phyloP scores from a whole-genome alignment of 352 stramenopile genomes.

The Albugo candida region DNA sequence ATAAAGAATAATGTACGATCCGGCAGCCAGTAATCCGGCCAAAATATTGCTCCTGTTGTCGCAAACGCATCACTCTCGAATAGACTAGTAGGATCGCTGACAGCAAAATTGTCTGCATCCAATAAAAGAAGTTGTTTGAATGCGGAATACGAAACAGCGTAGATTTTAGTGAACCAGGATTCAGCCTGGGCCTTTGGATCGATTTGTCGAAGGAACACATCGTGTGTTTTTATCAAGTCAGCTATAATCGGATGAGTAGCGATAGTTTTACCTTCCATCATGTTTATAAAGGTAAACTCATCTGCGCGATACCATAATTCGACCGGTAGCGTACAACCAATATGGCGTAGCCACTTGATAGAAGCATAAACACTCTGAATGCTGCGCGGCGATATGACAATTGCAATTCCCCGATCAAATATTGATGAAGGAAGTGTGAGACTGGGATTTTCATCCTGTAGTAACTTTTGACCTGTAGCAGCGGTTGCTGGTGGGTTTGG shows the following conservation, averaged over 20 bases:
- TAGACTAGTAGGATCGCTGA: slow-evolving; percentile 37
- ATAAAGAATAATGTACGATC: slow-evolving; percentile 65
- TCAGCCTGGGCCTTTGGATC: slow-evolving; percentile 18
- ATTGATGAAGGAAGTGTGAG: neutral
- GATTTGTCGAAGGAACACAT: slow-evolving; percentile 42
- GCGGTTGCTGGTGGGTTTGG: slow-evolving; percentile 12
- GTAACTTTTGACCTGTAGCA: neutral
- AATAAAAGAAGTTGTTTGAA: slow-evolving; percentile 63
- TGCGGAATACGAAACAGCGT: slow-evolving; percentile 48
- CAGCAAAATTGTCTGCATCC: slow-evolving; percentile 57
- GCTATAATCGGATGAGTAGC: slow-evolving; percentile 22
- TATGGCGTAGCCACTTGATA: slow-evolving; percentile 16
- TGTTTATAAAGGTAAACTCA: slow-evolving; percentile 21
- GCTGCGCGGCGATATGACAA: slow-evolving; percentile 10
- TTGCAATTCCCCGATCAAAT: slow-evolving; percentile 13
- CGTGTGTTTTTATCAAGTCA: slow-evolving; percentile 13
- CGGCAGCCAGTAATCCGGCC: slow-evolving; percentile 56
- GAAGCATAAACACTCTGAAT: slow-evolving; percentile 29
- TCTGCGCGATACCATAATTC: slow-evolving; percentile 46
- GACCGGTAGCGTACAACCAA: slow-evolving; percentile 28
- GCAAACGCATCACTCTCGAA: slow-evolving; percentile 31
- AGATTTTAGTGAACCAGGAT: slow-evolving; percentile 52
- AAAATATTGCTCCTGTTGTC: slow-evolving; percentile 38
- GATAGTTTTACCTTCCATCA: slow-evolving; percentile 19
- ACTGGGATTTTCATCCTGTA: neutral